These are phyloP conservation scores for Pleurotus eryngii DNA, from an alignment of 768 basidiomycete species.

Conservation along the genomic window DNA sequence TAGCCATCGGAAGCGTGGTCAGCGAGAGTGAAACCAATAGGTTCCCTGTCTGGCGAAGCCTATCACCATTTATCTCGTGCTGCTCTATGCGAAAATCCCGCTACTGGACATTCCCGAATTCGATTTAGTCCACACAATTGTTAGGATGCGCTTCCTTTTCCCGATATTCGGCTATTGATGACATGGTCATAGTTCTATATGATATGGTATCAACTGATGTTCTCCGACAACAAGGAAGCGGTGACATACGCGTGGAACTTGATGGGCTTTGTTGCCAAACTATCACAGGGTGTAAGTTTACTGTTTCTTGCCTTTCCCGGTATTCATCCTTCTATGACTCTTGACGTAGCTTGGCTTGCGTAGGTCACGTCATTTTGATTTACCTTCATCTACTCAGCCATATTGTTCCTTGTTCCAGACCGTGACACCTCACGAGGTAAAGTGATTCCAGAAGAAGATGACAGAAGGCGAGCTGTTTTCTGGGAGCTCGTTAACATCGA, in stretches of 20 bases:
- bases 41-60: slow-evolving; percentile 57
- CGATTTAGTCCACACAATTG: slow-evolving; percentile 66
- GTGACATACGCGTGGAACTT: slow-evolving; percentile 74
- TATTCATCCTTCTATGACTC: slow-evolving; percentile 12
- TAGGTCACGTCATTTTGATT: slow-evolving; percentile 29
- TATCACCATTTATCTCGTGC: slow-evolving; percentile 67
- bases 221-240: slow-evolving; percentile 71
- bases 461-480: slow-evolving; percentile 64
- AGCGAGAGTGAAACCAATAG: slow-evolving; percentile 56
- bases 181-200: slow-evolving; percentile 46
- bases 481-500: slow-evolving; percentile 77
- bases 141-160: slow-evolving; percentile 25
- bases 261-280: slow-evolving; percentile 70
- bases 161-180: slow-evolving; percentile 2
- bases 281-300: slow-evolving; percentile 64
- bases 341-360: slow-evolving; percentile 59
- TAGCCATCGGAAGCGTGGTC: slow-evolving; percentile 69
- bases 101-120: slow-evolving; percentile 75
- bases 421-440: slow-evolving; percentile 63
- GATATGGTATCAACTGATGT: slow-evolving; percentile 73
- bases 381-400: slow-evolving; percentile 6
- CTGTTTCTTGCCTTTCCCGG: slow-evolving; percentile 1
- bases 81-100: slow-evolving; percentile 69
- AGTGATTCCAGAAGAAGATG: slow-evolving; percentile 68
- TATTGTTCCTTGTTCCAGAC: slow-evolving; percentile 38